phyloP scores from a whole-genome alignment of 345 rosid genomes.

The Lagerstroemia speciosa region DNA sequence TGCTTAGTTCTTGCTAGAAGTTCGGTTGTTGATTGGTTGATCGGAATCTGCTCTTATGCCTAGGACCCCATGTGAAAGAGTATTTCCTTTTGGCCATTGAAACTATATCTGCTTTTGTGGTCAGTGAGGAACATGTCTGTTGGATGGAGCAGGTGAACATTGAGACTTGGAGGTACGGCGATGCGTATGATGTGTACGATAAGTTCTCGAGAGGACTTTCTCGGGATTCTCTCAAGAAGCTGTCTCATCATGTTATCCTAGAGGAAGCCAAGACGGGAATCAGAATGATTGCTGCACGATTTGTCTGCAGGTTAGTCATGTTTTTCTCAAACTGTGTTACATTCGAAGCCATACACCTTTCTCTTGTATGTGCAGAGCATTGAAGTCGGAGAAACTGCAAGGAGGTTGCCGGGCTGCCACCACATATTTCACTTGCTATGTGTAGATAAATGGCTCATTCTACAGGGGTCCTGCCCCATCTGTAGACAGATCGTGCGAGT shows the following conservation, averaged over 20 bases:
- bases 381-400: constrained; percentile 46
- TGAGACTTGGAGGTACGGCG: constrained; percentile 35
- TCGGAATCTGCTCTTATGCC: neutral
- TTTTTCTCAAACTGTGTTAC: neutral
- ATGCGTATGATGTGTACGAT: constrained; percentile 28
- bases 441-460: constrained; percentile 72
- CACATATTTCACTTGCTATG: constrained; percentile 74
- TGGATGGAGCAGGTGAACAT: constrained; percentile 32
- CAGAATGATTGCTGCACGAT: constrained; percentile 52
- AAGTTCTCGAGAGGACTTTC: constrained; percentile 52
- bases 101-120: neutral
- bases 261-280: constrained; percentile 32
- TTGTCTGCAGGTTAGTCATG: constrained; percentile 53
- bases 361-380: constrained; percentile 34
- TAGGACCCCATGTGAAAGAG: neutral
- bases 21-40: neutral
- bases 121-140: neutral
- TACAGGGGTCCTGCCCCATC: constrained; percentile 67
- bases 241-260: constrained; percentile 54
- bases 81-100: neutral
- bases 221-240: constrained; percentile 42
- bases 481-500: constrained; percentile 55
- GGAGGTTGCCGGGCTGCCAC: constrained; percentile 58
- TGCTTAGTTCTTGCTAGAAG: neutral
- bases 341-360: neutral